Evolutionary conservation across 139 green algal species (phyloP), one percentile per base, ranked within the genome.

Genomic region (Chlorella sp.): DNA sequence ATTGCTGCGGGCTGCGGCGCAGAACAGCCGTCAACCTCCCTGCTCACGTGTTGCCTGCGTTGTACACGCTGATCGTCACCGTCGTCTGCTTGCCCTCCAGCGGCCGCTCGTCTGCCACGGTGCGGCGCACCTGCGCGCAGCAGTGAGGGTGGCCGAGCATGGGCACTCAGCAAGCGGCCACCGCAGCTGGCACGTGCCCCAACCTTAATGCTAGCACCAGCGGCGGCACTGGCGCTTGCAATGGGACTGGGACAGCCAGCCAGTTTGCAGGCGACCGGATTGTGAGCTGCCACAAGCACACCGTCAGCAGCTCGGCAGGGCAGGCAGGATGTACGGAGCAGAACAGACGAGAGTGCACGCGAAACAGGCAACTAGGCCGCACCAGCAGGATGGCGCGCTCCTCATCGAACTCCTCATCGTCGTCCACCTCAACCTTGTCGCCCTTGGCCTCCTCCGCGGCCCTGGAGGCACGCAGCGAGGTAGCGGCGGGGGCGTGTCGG

Each of bases 81-180:
- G 85, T 86, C 1, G 80, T 89, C 36, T 86, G 68, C 34, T 71
- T 86, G 80, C 85, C 85, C 76, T 89, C 62, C 25, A 89, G 70
- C 57, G 82, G 79, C 71, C 75, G 70, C 78, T 86, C 72, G 38
- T 80, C 73, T 5, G 63, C 72, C 39, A 87, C 65, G 21, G 62
- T 44, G 20, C 65, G 79, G 44, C 44, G 44, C 44, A 51, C 44
- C 44, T 51, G 44, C 44, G 44, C 7, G 44, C 44, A 51, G 44
- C 44, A 51, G 7, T 51, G 6, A 16, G 44, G 6, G 44, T 51
- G n/a, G n/a, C n/a, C n/a, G n/a, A n/a, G n/a, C n/a, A n/a, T n/a
- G n/a, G n/a, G n/a, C n/a, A n/a, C n/a, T n/a, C n/a, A n/a, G n/a
- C n/a, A n/a, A n/a, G n/a, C n/a, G n/a, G n/a, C n/a, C n/a, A n/a